Percentiles rank a stretch among this genome's conserved stretches.
Conservation (phyloP, 331 rosid genomes). For the Rhamnella rubrinervis region DNA sequence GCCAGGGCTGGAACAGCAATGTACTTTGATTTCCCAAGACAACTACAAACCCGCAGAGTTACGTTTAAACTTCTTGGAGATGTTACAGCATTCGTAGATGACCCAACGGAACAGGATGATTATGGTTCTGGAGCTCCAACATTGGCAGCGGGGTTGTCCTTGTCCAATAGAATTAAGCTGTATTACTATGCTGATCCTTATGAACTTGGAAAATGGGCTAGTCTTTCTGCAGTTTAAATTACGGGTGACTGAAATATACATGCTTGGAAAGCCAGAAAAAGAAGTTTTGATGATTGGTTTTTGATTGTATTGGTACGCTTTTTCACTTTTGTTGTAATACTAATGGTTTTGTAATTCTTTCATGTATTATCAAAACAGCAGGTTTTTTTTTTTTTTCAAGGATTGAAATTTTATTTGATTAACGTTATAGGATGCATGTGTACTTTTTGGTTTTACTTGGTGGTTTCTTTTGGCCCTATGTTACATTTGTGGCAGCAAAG, state of each 20-base stretch:
- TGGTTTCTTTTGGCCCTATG: too few species aligned
- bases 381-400: too few species aligned
- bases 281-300: background rate
- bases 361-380: too few species aligned
- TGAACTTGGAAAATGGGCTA: constrained; percentile 96
- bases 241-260: background rate
- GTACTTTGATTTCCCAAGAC: constrained; percentile 84
- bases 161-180: constrained; percentile 72
- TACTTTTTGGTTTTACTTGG: too few species aligned
- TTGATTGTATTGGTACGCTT: constrained; percentile 8
- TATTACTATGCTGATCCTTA: constrained; percentile 83
- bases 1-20: constrained; percentile 77
- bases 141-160: constrained; percentile 70
- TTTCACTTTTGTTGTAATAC: background rate
- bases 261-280: background rate
- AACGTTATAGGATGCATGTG: too few species aligned
- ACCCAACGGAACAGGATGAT: constrained; percentile 80
- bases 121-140: constrained; percentile 45
- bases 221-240: constrained; percentile 72
- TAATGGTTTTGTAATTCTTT: too few species aligned
- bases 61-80: constrained; percentile 83
- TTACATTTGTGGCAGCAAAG: too few species aligned
- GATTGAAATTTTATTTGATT: too few species aligned
- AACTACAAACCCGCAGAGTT: constrained; percentile 66
- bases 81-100: constrained; percentile 77